Evolutionary conservation across 345 rosid genomes (phyloP).

Genomic region (Arabidopsis thaliana): TAIR10.1 NC_003070.9:28644001-28644500

Average conservation of each 20-base stretch:
- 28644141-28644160: background rate
- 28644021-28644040: slow-evolving; percentile 82
- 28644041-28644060: slow-evolving; percentile 69
- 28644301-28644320: slow-evolving; percentile 82
- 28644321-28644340: slow-evolving; percentile 74
- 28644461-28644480: background rate
- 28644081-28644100: slow-evolving; percentile 66
- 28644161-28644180: background rate
- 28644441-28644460: background rate
- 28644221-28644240: slow-evolving; percentile 87
- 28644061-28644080: slow-evolving; percentile 88
- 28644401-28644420: background rate
- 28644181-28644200: background rate
- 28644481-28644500: slow-evolving; percentile 4
- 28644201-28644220: slow-evolving; percentile 58
- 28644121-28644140: slow-evolving; percentile 44
- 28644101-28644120: slow-evolving; percentile 61
- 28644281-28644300: slow-evolving; percentile 88
- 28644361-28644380: slow-evolving; percentile 4
- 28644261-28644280: slow-evolving; percentile 68
- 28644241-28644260: slow-evolving; percentile 73
- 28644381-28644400: background rate
- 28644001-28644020: slow-evolving; percentile 91
- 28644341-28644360: slow-evolving; percentile 71
- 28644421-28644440: background rate